These are phyloP conservation scores for Amanita molliuscula DNA, from an alignment of 768 basidiomycete genomes.

Conservation along the genomic window DNA sequence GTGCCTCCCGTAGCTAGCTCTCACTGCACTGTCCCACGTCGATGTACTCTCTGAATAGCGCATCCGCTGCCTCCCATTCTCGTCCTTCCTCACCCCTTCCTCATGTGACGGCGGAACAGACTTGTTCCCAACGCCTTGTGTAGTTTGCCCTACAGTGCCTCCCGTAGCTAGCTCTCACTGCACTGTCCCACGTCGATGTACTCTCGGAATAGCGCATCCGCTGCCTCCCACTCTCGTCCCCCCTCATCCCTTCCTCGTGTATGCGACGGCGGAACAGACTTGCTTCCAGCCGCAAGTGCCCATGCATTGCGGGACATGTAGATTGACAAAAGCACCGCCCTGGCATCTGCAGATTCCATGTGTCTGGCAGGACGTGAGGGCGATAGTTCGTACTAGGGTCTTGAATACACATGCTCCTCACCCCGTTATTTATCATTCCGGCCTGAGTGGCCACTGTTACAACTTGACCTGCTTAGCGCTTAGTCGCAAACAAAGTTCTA, in stretches of 20 bases:
- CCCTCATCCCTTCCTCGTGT: neutral
- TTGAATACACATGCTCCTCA: neutral
- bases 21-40: conserved; percentile 20
- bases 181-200: conserved; percentile 29
- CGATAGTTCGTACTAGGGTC: neutral
- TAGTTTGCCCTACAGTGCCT: no score
- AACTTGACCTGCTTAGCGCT: neutral
- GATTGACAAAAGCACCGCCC: conserved; percentile 7
- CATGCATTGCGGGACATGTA: conserved; percentile 5
- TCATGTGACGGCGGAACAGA: neutral
- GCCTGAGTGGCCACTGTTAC: neutral
- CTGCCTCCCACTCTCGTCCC: conserved; percentile 2
- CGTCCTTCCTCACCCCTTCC: neutral
- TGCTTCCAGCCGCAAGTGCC: neutral
- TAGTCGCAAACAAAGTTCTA: neutral
- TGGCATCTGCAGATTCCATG: conserved; percentile 12
- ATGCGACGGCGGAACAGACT: neutral
- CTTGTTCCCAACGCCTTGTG: no score
- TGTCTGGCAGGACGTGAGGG: neutral
- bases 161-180: no score
- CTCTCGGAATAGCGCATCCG: conserved; percentile 26
- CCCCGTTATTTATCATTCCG: conserved; percentile 3
- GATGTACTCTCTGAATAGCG: conserved; percentile 34
- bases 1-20: no score
- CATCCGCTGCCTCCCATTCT: conserved; percentile 10